phyloP scores from a whole-genome alignment of 306 rosid genomes.

The Abrus precatorius region DNA sequence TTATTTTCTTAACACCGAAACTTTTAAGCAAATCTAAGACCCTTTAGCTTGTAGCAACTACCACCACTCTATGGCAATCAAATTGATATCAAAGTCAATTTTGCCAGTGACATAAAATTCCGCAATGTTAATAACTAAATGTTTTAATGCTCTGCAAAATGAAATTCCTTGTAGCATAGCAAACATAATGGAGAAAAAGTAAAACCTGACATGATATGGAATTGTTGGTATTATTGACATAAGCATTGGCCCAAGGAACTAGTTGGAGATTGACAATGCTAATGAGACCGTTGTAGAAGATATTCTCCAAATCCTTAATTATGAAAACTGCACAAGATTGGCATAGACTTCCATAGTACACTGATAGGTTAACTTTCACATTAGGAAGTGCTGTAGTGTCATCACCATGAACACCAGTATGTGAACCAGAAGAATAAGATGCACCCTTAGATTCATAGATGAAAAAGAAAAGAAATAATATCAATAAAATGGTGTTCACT shows the following conservation, averaged over 20 bases:
- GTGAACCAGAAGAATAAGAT: constrained; percentile 39
- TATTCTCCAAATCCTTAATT: constrained; percentile 47
- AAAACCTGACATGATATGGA: constrained; percentile 67
- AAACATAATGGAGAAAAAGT: constrained; percentile 3
- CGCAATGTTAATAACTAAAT: constrained; percentile 7
- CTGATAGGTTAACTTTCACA: constrained; percentile 64
- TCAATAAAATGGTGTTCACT: constrained; percentile 35
- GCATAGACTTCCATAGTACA: constrained; percentile 62
- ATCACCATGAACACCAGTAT: not conserved
- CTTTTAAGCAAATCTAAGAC: not conserved
- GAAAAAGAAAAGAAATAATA: constrained; percentile 43
- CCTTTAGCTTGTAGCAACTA: constrained; percentile 7
- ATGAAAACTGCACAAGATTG: constrained; percentile 57
- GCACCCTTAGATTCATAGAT: constrained; percentile 45
- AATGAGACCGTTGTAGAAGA: constrained; percentile 57
- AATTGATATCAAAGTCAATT: not conserved
- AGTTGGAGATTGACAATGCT: constrained; percentile 63
- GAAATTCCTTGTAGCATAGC: not conserved
- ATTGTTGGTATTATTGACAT: constrained; percentile 43
- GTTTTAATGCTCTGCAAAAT: not conserved
- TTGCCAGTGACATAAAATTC: not conserved
- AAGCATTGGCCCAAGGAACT: constrained; percentile 66
- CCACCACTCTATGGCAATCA: constrained; percentile 25
- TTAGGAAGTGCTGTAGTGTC: not conserved
- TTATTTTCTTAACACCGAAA: not conserved